A percentile compares a stretch with the other conserved stretches of the same genome.
These are phyloP conservation scores for Colletotrichum somersetense DNA, from an alignment of 2,329 filamentous ascomycete species.

Conservation along the genomic window DNA sequence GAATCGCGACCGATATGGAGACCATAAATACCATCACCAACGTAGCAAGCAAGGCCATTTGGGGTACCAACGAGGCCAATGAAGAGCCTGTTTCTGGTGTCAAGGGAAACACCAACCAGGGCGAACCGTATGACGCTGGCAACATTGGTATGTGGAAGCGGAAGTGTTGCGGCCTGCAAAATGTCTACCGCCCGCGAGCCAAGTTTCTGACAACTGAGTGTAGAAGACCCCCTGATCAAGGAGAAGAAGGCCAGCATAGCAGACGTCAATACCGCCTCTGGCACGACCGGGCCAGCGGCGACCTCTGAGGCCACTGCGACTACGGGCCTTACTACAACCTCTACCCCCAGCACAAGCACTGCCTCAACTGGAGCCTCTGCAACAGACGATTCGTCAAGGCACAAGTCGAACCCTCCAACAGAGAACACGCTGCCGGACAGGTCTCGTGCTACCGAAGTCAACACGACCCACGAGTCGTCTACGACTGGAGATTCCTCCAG, in stretches of 20 bases:
- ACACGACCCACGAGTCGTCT: not conserved
- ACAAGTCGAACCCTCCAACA: not conserved
- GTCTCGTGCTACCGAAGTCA: not conserved
- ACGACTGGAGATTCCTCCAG: not conserved
- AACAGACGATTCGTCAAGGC: not conserved
- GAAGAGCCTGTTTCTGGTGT: slow-evolving; percentile 80
- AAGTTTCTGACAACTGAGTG: not conserved
- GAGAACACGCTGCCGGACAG: slow-evolving; percentile 5
- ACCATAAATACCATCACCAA: slow-evolving; percentile 68
- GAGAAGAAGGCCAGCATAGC: slow-evolving; percentile 28
- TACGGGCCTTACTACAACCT: not conserved
- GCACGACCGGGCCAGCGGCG: not conserved
- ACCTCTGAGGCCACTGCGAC: not conserved
- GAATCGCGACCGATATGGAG: slow-evolving; percentile 65
- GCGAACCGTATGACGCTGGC: slow-evolving; percentile 83
- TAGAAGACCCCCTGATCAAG: slow-evolving; percentile 21
- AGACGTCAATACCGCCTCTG: not conserved
- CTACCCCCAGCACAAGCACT: slow-evolving; percentile 9
- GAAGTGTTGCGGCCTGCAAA: not conserved
- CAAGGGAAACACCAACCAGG: slow-evolving; percentile 73
- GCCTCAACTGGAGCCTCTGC: not conserved
- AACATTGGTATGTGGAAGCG: slow-evolving; percentile 68
- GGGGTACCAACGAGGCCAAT: slow-evolving; percentile 56
- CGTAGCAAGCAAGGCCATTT: slow-evolving; percentile 57
- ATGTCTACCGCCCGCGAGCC: no score